phyloP scores from a whole-genome alignment of 164 flowering plant species.

The Sedum album region DNA sequence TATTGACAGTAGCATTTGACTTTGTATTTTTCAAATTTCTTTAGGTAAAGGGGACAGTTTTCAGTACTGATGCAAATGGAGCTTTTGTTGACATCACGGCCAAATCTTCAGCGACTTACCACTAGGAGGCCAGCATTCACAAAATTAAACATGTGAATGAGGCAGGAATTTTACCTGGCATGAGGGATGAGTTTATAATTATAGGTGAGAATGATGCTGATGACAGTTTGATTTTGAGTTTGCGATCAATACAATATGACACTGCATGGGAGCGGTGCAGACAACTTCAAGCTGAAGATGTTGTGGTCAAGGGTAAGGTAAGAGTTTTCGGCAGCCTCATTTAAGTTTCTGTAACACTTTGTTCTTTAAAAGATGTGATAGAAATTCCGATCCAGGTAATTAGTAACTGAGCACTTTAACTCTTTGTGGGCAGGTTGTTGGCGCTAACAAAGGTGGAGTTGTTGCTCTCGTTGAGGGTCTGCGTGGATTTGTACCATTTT shows the following conservation, averaged over 20 bases:
- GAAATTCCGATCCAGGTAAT: background rate
- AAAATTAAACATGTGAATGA: slow-evolving; percentile 55
- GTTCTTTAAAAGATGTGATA: background rate
- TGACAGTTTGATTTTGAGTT: slow-evolving; percentile 69
- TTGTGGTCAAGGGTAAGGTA: slow-evolving; percentile 97
- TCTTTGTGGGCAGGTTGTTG: slow-evolving; percentile 40
- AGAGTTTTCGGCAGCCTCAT: slow-evolving; percentile 11
- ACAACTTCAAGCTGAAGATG: no score
- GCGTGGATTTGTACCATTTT: no score
- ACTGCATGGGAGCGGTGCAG: no score
- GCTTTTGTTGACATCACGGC: slow-evolving; percentile 83
- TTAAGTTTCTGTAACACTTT: background rate
- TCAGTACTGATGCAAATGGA: slow-evolving; percentile 57
- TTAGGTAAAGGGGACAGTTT: slow-evolving; percentile 89
- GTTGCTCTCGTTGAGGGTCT: no score
- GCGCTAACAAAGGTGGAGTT: no score
- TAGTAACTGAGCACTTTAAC: background rate
- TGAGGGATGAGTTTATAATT: slow-evolving; percentile 71
- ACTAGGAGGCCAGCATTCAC: slow-evolving; percentile 72
- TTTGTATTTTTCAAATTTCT: background rate
- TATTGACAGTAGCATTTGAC: no score
- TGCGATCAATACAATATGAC: slow-evolving; percentile 58
- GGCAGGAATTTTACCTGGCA: slow-evolving; percentile 78
- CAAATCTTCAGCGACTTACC: slow-evolving; percentile 79
- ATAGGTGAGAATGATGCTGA: slow-evolving; percentile 76